Conservation (phyloP, 2,329 filamentous ascomycete species). For the Paracamarosporium sp. region DNA sequence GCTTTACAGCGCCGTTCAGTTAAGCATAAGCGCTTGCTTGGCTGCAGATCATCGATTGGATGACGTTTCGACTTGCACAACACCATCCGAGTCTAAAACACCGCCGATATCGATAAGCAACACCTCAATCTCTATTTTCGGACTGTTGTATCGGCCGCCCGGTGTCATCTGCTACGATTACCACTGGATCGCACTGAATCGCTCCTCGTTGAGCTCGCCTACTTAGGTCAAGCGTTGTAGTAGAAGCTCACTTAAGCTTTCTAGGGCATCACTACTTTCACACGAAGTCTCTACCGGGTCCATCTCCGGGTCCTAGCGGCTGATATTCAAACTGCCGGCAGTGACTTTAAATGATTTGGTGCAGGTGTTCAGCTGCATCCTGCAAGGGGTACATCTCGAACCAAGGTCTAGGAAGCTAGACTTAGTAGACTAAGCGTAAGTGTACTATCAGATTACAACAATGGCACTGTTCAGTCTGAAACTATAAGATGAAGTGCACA, state of each 20-base stretch:
- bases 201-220: neutral
- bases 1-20: neutral
- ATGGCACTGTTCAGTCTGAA: neutral
- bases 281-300: neutral
- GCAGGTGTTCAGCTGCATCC: neutral
- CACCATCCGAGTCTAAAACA: neutral
- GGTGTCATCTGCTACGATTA: neutral
- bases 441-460: too few relatives aligned
- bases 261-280: neutral
- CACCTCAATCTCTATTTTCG: neutral
- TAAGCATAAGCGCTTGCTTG: neutral
- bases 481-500: neutral
- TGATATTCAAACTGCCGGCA: neutral
- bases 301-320: neutral
- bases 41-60: neutral
- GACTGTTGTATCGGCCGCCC: neutral
- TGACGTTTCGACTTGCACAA: neutral
- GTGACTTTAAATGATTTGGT: neutral
- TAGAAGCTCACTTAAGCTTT: neutral
- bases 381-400: neutral
- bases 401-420: neutral
- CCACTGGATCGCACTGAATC: neutral
- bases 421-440: too few relatives aligned
- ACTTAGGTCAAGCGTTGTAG: neutral
- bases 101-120: neutral